These are phyloP conservation scores for Chaetoscypha palmicola DNA, from an alignment of 2,329 filamentous ascomycete genomes.

Conservation along the genomic window DNA sequence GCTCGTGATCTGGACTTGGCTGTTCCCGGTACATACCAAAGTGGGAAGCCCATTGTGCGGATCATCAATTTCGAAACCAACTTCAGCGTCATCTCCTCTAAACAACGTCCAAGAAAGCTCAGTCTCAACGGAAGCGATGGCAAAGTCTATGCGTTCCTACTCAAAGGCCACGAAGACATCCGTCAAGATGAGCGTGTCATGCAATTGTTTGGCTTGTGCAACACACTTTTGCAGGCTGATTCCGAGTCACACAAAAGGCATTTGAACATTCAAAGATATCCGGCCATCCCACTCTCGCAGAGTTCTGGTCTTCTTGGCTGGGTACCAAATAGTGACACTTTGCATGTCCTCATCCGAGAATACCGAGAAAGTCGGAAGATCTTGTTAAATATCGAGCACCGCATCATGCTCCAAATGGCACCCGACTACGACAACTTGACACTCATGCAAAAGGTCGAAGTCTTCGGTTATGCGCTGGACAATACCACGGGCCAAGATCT, in stretches of 20 bases:
- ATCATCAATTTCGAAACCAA: constrained; percentile 89
- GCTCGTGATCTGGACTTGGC: constrained; percentile 83
- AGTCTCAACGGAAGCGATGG: constrained; percentile 86
- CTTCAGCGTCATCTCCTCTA: constrained; percentile 89
- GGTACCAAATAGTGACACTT: constrained; percentile 95
- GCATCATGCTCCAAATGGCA: constrained; percentile 99
- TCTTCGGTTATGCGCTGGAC: constrained; percentile 97
- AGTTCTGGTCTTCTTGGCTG: constrained; percentile 92
- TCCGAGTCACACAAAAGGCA: constrained; percentile 96
- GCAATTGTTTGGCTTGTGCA: constrained; percentile 97
- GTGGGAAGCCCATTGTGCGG: constrained; percentile 66
- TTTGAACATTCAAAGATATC: constrained; percentile 90
- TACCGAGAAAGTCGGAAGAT: constrained; percentile 98
- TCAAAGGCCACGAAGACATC: constrained; percentile 99
- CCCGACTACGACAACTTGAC: constrained; percentile 98
- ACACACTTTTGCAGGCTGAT: constrained; percentile 88
- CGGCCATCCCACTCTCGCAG: constrained; percentile 94
- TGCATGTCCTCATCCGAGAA: constrained; percentile 93
- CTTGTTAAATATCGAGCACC: constrained; percentile 95
- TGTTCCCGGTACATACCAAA: constrained; percentile 91
- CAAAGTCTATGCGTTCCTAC: constrained; percentile 73
- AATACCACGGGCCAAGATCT: constrained; percentile 98
- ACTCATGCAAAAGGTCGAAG: constrained; percentile 99
- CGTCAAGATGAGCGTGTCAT: constrained; percentile 98
- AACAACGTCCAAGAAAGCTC: constrained; percentile 88